A percentile compares a stretch with the other conserved stretches of the same genome.
Conservation (phyloP, 2,329 filamentous ascomycete genomes). For the Aureobasidium uvarum region DNA sequence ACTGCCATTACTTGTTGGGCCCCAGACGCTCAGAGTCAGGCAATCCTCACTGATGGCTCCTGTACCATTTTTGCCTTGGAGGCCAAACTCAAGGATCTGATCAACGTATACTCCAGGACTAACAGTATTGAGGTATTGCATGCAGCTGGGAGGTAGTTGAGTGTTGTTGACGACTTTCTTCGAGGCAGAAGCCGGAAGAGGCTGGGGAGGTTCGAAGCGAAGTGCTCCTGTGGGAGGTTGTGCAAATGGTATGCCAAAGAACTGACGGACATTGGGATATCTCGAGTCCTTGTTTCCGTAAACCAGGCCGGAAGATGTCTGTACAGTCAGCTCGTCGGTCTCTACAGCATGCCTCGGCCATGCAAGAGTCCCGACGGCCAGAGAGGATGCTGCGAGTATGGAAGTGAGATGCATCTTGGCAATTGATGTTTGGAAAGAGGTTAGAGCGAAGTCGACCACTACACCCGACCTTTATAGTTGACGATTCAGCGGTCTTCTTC, state of each 20-base stretch:
- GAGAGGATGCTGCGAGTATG: background rate
- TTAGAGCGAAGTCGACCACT: background rate
- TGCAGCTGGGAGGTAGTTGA: constrained; percentile 34
- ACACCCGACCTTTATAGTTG: background rate
- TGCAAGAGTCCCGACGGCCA: background rate
- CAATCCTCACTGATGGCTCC: constrained; percentile 46
- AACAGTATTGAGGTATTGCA: constrained; percentile 32
- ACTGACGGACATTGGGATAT: constrained; percentile 30
- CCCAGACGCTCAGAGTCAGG: constrained; percentile 49
- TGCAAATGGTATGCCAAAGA: constrained; percentile 34
- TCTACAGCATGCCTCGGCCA: background rate
- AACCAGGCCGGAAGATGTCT: constrained; percentile 28
- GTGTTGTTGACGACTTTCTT: constrained; percentile 31
- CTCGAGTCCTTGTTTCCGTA: constrained; percentile 28
- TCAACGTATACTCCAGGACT: constrained; percentile 31
- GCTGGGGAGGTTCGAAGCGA: constrained; percentile 31
- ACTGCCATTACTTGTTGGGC: constrained; percentile 35
- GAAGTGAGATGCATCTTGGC: constrained; percentile 15
- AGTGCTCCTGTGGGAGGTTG: constrained; percentile 32
- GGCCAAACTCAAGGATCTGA: constrained; percentile 36
- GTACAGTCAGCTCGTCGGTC: constrained; percentile 2
- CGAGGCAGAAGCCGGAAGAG: constrained; percentile 30
- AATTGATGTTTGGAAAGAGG: background rate
- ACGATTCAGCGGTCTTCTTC: background rate
- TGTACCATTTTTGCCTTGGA: constrained; percentile 35